These are phyloP conservation scores for Monilinia fructicola DNA, from an alignment of 2,329 filamentous ascomycete genomes.

Conservation along the genomic window DNA sequence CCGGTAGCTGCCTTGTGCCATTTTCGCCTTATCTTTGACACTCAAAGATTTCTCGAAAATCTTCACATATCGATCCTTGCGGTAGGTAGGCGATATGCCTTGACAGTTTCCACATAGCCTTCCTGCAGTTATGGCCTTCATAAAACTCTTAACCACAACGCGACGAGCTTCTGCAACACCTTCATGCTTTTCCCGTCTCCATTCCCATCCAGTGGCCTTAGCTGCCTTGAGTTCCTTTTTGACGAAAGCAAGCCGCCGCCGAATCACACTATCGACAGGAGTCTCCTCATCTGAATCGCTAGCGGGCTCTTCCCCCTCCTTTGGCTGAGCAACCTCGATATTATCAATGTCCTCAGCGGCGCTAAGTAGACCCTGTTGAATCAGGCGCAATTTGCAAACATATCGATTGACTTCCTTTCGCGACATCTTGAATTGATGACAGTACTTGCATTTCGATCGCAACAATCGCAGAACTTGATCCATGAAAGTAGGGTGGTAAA, in stretches of 20 bases:
- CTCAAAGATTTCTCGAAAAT: constrained; percentile 83
- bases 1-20: constrained; percentile 66
- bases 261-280: constrained; percentile 49
- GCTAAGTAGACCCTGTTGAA: constrained; percentile 79
- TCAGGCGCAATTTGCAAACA: constrained; percentile 77
- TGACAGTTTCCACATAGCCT: constrained; percentile 67
- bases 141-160: constrained; percentile 76
- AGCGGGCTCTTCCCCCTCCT: constrained; percentile 30
- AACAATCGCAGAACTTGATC: constrained; percentile 85
- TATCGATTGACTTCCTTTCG: constrained; percentile 75
- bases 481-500: constrained; percentile 97
- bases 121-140: constrained; percentile 67
- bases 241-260: constrained; percentile 66
- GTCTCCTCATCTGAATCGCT: constrained; percentile 41
- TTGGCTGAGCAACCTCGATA: constrained; percentile 35
- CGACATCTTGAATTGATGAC: constrained; percentile 80
- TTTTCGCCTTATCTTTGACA: constrained; percentile 72
- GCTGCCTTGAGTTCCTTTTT: constrained; percentile 66
- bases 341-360: constrained; percentile 56
- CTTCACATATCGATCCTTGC: constrained; percentile 89
- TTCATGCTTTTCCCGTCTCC: constrained; percentile 68
- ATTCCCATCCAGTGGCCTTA: constrained; percentile 45
- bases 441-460: constrained; percentile 86
- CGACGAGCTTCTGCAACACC: constrained; percentile 75
- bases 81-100: constrained; percentile 76